These are phyloP conservation scores for Aspergillus melleus DNA, from an alignment of 2,329 filamentous ascomycete genomes.

Conservation along the genomic window DNA sequence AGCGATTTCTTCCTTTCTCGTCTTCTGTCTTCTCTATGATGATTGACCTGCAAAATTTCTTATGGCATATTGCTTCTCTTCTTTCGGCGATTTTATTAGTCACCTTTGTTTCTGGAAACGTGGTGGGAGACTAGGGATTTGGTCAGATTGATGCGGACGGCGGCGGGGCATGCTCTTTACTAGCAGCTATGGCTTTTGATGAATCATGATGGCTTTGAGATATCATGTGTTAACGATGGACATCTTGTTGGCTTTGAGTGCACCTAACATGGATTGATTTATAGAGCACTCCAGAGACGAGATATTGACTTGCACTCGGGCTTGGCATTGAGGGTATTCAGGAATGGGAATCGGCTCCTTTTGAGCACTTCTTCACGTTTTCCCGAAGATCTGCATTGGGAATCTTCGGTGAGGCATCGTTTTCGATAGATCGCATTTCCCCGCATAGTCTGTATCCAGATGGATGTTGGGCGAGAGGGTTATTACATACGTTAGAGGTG, in stretches of 20 bases:
- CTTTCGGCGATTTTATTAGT: background rate
- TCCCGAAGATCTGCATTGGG: background rate
- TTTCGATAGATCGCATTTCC: conserved; percentile 10
- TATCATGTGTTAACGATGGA: background rate
- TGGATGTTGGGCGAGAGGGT: background rate
- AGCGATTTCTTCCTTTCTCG: background rate
- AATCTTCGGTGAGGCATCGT: conserved; percentile 5
- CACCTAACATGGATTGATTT: background rate
- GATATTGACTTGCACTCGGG: background rate
- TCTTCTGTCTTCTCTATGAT: background rate
- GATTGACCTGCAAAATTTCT: background rate
- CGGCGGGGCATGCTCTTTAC: background rate
- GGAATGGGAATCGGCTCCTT: background rate
- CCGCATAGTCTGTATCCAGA: conserved; percentile 1
- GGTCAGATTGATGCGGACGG: background rate
- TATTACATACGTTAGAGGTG: background rate
- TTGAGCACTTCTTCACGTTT: background rate
- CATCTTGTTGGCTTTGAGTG: background rate
- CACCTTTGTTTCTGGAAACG: background rate
- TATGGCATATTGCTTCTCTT: background rate
- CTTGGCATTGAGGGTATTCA: background rate
- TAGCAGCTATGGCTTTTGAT: background rate
- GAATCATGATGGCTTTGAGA: background rate
- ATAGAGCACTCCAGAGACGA: background rate
- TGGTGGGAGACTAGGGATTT: background rate